These are phyloP conservation scores for Cordyceps pruinosa DNA, from an alignment of 2,329 filamentous ascomycete species.

Conservation along the genomic window DNA sequence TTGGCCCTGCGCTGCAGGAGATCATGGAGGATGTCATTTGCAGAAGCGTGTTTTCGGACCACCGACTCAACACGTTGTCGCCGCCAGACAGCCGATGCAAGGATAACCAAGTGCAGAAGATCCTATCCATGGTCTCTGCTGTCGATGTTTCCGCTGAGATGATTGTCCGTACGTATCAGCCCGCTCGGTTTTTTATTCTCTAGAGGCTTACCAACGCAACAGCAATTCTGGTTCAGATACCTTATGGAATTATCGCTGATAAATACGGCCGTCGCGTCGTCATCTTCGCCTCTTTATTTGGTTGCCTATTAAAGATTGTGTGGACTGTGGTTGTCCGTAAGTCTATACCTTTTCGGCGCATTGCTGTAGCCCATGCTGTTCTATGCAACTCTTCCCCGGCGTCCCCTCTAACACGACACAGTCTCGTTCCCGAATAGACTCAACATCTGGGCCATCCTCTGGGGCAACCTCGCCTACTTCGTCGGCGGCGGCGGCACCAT, in stretches of 20 bases:
- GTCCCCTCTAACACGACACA: conserved; percentile 16
- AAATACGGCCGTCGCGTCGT: conserved; percentile 38
- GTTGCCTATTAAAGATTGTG: conserved; percentile 21
- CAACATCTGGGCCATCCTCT: conserved; percentile 34
- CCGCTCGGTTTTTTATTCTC: not conserved
- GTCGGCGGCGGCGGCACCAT: conserved; percentile 36
- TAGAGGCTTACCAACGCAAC: not conserved
- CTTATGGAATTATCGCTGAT: conserved; percentile 41
- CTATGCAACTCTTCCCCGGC: not conserved
- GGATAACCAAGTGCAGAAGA: conserved; percentile 39
- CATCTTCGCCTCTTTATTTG: conserved; percentile 30
- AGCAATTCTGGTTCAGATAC: conserved; percentile 38
- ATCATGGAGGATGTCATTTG: conserved; percentile 50
- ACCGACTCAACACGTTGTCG: conserved; percentile 23
- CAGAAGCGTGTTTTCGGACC: conserved; percentile 37
- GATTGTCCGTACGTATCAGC: conserved; percentile 33
- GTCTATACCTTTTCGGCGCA: conserved; percentile 7
- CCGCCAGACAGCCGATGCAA: conserved; percentile 43
- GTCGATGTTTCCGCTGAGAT: conserved; percentile 39
- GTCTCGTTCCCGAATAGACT: conserved; percentile 31
- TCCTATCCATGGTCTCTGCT: conserved; percentile 45
- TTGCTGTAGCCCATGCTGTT: not conserved
- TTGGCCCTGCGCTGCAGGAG: conserved; percentile 37
- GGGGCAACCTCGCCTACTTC: conserved; percentile 28
- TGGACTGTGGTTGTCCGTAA: conserved; percentile 28